These are phyloP conservation scores for Blakeslea trispora DNA, from an alignment of 371 early-diverging fungal genomes.

Conservation along the genomic window DNA sequence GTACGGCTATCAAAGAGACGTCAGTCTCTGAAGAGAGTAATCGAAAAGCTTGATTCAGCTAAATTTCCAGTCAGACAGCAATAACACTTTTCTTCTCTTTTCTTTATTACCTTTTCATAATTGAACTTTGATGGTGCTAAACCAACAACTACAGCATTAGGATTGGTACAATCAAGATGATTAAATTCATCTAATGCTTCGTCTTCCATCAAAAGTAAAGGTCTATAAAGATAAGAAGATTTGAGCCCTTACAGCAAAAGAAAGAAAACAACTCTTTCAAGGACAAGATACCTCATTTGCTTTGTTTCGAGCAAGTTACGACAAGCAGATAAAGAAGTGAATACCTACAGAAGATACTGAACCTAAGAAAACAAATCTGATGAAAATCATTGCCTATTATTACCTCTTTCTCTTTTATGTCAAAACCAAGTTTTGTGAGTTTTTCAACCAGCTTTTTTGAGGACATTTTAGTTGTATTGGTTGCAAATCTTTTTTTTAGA, in stretches of 20 bases:
- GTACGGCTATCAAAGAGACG: slow-evolving; percentile 71
- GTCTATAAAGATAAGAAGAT: too few species aligned
- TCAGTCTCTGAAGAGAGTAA: slow-evolving; percentile 41
- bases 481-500: slow-evolving; percentile 65
- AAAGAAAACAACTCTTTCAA: too few species aligned
- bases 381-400: not conserved
- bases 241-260: too few species aligned
- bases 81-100: slow-evolving; percentile 7
- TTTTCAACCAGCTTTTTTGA: slow-evolving; percentile 53
- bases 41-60: slow-evolving; percentile 71
- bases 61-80: not conserved
- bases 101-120: slow-evolving; percentile 60
- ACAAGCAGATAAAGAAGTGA: slow-evolving; percentile 81
- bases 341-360: slow-evolving; percentile 59
- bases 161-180: slow-evolving; percentile 53
- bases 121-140: slow-evolving; percentile 76
- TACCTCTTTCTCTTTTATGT: slow-evolving; percentile 65
- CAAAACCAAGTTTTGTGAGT: slow-evolving; percentile 66
- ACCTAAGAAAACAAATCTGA: too few species aligned
- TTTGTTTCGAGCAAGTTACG: slow-evolving; percentile 56
- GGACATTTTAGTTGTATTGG: slow-evolving; percentile 85
- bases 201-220: slow-evolving; percentile 74
- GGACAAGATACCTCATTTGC: slow-evolving; percentile 53
- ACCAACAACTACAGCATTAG: slow-evolving; percentile 83
- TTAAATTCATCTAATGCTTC: slow-evolving; percentile 75